Base-by-base conservation (phyloP, 176 grass and related monocot genomes). In the Pontederia crassipes region DNA sequence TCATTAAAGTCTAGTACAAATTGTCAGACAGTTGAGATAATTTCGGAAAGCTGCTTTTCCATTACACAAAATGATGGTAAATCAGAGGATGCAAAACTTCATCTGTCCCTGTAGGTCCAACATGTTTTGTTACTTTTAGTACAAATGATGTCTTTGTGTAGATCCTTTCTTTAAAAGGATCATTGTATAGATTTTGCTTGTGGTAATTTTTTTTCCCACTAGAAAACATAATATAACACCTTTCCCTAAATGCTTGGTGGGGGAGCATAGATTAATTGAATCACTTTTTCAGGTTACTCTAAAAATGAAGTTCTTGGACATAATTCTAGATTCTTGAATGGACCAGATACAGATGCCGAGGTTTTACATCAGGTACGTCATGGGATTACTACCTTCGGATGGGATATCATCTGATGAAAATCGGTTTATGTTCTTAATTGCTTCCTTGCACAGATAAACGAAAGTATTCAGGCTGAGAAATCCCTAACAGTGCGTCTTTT, bases 251-350 rank as follows among this genome's bases (percentile, higher is more conserved):
- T 45, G 10, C 5, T 49, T 27, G 18, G 59, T 15, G 28, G 5
- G 5, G 18, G 56, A 8, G 8, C 32, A 57, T 56, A 13, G 55
- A 46, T 68, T 69, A 69, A 47, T 40, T 26, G 16, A 28, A 46
- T 47, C 1, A 29, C 26, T 80, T 49, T 18, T 58, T 13, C 55
- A 98, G 93, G 93, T 75, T 98, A 92, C 64, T 89, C 84, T 10
- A 92, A 84, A 80, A 77, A 82, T 61, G 93, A 98, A 81, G 73
- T 92, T 59, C 83, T 98, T 84, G 93, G 87, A 26, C 46, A 68
- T 73, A 78, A 89, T 28, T 77, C 66, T 76, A 85, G 69, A 74
- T 91, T 89, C 48, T 80, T 98, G 57, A 83, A 72, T 26, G 93
- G 93, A 68, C 81, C 93, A 32, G 71, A 58, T 48, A 92, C 87